These are phyloP conservation scores for Gaeumannomyces sp. DNA, from an alignment of 2,329 filamentous ascomycete species.

Conservation along the genomic window DNA sequence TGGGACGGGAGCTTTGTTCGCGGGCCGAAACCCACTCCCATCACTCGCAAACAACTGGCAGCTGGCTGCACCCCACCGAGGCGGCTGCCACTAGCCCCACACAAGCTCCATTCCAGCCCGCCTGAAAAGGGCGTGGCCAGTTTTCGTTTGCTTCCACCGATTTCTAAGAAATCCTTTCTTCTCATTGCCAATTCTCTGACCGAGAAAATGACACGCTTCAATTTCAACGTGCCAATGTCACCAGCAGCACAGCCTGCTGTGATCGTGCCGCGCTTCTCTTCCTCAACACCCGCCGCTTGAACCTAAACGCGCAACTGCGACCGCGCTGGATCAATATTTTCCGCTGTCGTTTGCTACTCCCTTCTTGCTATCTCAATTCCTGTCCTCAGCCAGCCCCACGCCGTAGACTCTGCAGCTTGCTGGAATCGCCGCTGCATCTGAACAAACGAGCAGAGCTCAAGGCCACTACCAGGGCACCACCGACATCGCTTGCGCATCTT, in stretches of 20 bases:
- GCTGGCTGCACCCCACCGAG: neutral
- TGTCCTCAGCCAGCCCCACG: neutral
- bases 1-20: too few relatives aligned
- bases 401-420: neutral
- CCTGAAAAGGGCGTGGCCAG: neutral
- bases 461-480: neutral
- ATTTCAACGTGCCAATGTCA: slow-evolving; percentile 10
- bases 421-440: neutral
- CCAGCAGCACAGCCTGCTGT: slow-evolving; percentile 8
- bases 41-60: neutral
- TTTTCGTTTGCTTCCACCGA: neutral
- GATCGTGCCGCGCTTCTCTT: neutral
- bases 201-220: slow-evolving; percentile 12
- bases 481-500: neutral
- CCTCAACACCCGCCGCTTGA: neutral
- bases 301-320: too few relatives aligned
- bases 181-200: neutral
- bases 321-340: neutral
- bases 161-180: neutral
- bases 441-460: neutral
- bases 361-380: neutral
- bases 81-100: neutral
- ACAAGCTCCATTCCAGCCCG: neutral
- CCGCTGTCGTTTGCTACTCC: neutral
- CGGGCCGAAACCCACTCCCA: too few relatives aligned